These are phyloP conservation scores for Macroventuria anomochaeta DNA, from an alignment of 2,329 filamentous ascomycete species.

Conservation along the genomic window DNA sequence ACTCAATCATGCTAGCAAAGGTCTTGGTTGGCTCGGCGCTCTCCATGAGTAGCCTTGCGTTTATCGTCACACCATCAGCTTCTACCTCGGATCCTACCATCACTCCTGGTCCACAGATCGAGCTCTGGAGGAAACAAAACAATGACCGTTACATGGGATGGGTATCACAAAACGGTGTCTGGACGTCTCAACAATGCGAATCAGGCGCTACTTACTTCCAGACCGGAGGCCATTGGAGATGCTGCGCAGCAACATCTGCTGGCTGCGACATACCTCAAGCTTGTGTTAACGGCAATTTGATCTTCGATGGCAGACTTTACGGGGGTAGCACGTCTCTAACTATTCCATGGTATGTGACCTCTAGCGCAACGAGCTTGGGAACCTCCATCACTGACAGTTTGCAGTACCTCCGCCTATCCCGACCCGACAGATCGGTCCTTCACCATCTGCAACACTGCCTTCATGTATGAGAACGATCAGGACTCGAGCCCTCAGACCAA, in stretches of 20 bases:
- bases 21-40: constrained; percentile 22
- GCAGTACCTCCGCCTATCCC: constrained; percentile 24
- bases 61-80: constrained; percentile 21
- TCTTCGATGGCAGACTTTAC: constrained; percentile 20
- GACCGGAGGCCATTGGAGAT: constrained; percentile 26
- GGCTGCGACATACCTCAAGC: constrained; percentile 29
- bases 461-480: constrained; percentile 32
- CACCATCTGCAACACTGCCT: constrained; percentile 35
- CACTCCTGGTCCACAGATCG: constrained; percentile 30
- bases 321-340: constrained; percentile 7
- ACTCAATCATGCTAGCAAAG: not conserved
- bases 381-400: not conserved
- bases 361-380: not conserved
- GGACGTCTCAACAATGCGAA: constrained; percentile 26
- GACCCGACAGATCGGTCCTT: constrained; percentile 24
- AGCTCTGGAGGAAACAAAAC: constrained; percentile 35
- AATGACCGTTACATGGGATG: constrained; percentile 35
- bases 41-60: constrained; percentile 24
- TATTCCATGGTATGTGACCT: constrained; percentile 20
- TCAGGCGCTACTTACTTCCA: constrained; percentile 31
- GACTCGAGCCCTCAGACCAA: constrained; percentile 33
- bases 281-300: constrained; percentile 32
- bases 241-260: constrained; percentile 29
- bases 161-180: constrained; percentile 21
- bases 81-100: constrained; percentile 31